Conservation (phyloP, 192 early-diverging fungal genomes). For the Phycomyces blakesleeanus region DNA sequence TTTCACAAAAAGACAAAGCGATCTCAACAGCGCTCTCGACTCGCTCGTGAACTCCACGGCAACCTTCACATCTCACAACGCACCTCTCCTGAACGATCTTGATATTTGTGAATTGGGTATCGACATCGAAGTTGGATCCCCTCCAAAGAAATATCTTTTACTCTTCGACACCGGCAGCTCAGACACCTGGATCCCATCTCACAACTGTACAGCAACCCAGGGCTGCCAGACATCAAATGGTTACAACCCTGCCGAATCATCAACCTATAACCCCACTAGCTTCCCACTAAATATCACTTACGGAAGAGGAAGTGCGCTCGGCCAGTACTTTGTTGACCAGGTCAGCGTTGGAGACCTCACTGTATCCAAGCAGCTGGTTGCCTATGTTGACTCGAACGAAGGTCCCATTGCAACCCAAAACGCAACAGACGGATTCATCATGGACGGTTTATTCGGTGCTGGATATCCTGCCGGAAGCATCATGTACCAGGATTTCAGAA, state of each 20-base stretch:
- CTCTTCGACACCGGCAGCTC: conserved; percentile 34
- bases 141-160: conserved; percentile 20
- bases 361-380: conserved; percentile 8
- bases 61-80: neutral
- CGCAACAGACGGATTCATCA: conserved; percentile 4
- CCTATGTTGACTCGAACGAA: neutral
- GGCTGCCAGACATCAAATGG: conserved; percentile 11
- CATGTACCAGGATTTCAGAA: neutral
- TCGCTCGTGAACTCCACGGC: neutral
- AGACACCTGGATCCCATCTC: conserved; percentile 32
- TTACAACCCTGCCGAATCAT: conserved; percentile 9
- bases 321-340: conserved; percentile 17
- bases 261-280: neutral
- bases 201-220: neutral
- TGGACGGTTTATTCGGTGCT: conserved; percentile 26
- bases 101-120: conserved; percentile 20
- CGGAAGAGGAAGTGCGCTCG: conserved; percentile 10
- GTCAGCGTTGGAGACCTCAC: conserved; percentile 3
- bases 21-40: neutral
- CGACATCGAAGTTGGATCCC: conserved; percentile 27
- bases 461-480: conserved; percentile 19
- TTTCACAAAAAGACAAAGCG: too few relatives aligned
- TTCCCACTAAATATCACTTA: conserved; percentile 11
- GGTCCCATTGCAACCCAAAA: conserved; percentile 22
- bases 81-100: conserved; percentile 14